phyloP scores from a whole-genome alignment of 345 rosid species.

The Raphanus sativus region DNA sequence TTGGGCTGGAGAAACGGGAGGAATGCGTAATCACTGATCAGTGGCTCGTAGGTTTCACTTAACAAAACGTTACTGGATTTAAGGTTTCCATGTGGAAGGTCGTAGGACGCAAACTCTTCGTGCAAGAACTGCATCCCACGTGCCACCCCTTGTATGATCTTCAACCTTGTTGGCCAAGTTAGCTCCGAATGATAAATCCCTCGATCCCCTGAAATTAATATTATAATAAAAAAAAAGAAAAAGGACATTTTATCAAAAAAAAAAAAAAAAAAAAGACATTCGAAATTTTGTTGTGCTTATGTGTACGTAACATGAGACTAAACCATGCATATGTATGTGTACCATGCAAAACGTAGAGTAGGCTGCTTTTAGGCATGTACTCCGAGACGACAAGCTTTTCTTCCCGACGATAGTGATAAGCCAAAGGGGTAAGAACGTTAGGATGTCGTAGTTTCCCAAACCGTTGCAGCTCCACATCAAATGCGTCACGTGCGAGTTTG shows the following conservation, averaged over 20 bases:
- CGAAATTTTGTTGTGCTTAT: no score
- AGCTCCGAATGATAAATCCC: neutral
- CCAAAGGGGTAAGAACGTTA: neutral
- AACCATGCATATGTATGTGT: constrained; percentile 15
- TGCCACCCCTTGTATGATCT: neutral
- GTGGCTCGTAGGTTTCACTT: neutral
- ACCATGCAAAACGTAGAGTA: neutral
- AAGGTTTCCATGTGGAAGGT: neutral
- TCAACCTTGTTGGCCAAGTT: neutral
- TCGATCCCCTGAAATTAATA: neutral
- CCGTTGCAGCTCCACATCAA: constrained; percentile 58
- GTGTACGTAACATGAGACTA: no score
- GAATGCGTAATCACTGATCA: neutral
- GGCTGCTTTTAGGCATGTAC: neutral
- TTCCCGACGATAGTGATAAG: neutral
- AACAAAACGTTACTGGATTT: neutral
- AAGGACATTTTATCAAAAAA: neutral
- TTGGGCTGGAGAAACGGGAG: neutral
- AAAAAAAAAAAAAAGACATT: no score
- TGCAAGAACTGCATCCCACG: neutral
- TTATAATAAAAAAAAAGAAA: no score
- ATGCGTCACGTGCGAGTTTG: constrained; percentile 51
- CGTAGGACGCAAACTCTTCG: neutral
- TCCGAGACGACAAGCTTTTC: neutral
- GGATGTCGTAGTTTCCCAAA: neutral